Conservation (phyloP, 2,329 filamentous ascomycete genomes). For the Exophiala bonariae region DNA sequence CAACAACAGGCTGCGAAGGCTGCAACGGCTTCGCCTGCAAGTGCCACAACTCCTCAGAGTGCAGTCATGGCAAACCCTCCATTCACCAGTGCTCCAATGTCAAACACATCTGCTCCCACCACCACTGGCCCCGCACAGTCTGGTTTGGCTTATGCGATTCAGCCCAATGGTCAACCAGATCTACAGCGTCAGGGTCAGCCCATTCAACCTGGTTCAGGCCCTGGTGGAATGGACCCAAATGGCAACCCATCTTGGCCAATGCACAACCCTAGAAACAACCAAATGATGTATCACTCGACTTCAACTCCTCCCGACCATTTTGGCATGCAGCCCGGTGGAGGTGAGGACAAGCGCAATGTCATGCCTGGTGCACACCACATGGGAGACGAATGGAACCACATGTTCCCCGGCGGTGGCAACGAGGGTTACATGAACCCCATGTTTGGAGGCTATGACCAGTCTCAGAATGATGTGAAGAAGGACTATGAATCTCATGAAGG, state of each 20-base stretch:
- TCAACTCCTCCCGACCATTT: conserved; percentile 26
- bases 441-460: conserved; percentile 68
- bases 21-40: conserved; percentile 23
- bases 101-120: conserved; percentile 25
- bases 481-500: conserved; percentile 51
- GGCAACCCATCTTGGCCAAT: conserved; percentile 39
- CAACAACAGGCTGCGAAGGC: conserved; percentile 40
- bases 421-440: conserved; percentile 63
- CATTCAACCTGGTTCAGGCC: conserved; percentile 22
- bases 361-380: conserved; percentile 59
- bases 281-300: conserved; percentile 29
- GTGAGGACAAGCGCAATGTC: conserved; percentile 46
- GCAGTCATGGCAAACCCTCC: conserved; percentile 25
- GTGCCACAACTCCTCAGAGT: conserved; percentile 21
- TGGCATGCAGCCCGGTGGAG: conserved; percentile 24
- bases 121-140: conserved; percentile 24
- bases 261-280: conserved; percentile 44
- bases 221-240: conserved; percentile 24
- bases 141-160: conserved; percentile 26
- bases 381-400: conserved; percentile 70
- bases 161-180: conserved; percentile 23
- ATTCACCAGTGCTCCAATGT: conserved; percentile 26
- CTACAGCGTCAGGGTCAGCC: conserved; percentile 26
- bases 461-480: conserved; percentile 60
- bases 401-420: conserved; percentile 74